phyloP scores from a whole-genome alignment of 2,329 filamentous ascomycete species.

The Verticillium nubilum region DNA sequence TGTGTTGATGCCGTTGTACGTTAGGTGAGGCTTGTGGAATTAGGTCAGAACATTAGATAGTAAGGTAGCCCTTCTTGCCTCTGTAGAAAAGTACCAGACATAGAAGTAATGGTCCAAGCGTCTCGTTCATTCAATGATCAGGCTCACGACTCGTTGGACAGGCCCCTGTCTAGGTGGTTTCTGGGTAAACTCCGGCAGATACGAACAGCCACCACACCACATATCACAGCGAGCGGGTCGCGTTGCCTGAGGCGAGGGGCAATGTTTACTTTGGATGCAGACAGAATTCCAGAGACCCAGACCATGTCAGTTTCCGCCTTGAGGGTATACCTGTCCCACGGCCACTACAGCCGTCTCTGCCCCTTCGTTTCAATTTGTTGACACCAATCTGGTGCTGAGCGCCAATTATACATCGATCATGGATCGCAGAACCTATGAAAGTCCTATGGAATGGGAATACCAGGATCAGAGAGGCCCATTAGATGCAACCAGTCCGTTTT shows the following conservation, averaged over 20 bases:
- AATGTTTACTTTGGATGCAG: not conserved
- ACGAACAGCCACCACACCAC: not conserved
- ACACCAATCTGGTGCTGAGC: not conserved
- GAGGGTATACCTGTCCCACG: not conserved
- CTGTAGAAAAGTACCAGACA: not conserved
- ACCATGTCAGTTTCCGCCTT: not conserved
- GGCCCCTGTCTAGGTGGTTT: not conserved
- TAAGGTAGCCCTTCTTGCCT: not conserved
- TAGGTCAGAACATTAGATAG: not conserved
- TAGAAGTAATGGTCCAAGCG: not conserved
- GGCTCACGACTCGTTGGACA: too few species aligned
- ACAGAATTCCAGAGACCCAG: not conserved
- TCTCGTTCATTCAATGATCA: not conserved
- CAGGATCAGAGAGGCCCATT: slow-evolving; percentile 46
- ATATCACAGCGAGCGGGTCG: not conserved
- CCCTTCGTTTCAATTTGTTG: not conserved
- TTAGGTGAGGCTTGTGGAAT: not conserved
- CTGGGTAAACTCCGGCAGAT: not conserved
- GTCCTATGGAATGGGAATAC: slow-evolving; percentile 64
- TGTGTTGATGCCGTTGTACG: not conserved
- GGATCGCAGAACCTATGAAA: slow-evolving; percentile 52
- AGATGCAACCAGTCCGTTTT: slow-evolving; percentile 58
- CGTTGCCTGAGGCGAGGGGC: not conserved
- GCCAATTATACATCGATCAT: slow-evolving; percentile 23
- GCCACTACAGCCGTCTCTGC: not conserved